Evolutionary conservation across 2,329 filamentous ascomycete genomes (phyloP), one percentile per base, ranked within the genome.

Genomic region (Aspergillus bombycis): DNA sequence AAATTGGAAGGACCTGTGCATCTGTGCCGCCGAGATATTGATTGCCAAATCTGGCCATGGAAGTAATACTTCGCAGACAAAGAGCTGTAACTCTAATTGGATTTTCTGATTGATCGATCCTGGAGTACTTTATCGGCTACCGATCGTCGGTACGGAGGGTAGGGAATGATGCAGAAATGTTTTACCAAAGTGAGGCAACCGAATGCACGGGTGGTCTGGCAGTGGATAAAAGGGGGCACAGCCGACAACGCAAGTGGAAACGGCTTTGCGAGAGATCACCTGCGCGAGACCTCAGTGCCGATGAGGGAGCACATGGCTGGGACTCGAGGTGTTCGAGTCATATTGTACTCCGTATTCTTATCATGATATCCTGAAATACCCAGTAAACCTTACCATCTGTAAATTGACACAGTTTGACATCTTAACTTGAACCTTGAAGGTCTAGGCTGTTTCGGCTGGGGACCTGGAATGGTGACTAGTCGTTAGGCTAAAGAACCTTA

Each of bases 391-490:
- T 41, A 19, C 38, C 38, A 19, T 9, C 14, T 9, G 8, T 19
- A n/a, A 10, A 41, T 41, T 41, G 38, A n/a, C 38, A 19, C 7
- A 16, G 19, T n/a, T 36, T 6, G 34, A 36, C 16, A 41, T 41
- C 14, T 57, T 8, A 32, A n/a, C n/a, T n/a, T n/a, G n/a, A 26
- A 2, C 12, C 19, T 16, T 21, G 41, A 32, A 11, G 57, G 23
- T 52, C 57, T 38, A 38, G 57, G 57, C 43, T 58, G 57, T 48
- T 54, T 54, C 50, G 50, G 50, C 50, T 23, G 19, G 32, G 50
- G 30, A 54, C 5, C 12, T 11, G n/a, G n/a, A 36, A n/a, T 54
- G 32, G 19, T 23, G 6, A 55, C 52, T 55, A 38, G 52, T 55
- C 32, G 52, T 36, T 55, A 55, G 32, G 10, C 52, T 55, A 36